Evolutionary conservation across 1,284 basidiomycete species (phyloP).

Genomic region (Coniferiporia sulphurascens): DNA sequence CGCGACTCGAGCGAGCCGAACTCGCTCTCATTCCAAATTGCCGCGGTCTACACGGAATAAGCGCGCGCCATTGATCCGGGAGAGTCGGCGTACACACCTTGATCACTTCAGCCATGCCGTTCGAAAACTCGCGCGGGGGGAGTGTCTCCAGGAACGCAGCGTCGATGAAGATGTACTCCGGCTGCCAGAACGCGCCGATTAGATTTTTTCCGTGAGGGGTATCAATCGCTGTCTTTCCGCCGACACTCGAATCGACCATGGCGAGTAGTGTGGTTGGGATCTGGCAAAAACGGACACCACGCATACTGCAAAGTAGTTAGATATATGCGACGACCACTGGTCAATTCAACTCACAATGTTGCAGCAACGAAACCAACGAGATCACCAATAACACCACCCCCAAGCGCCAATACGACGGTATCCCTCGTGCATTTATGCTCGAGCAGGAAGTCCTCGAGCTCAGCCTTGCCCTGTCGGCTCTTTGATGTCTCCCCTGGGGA

Average conservation of each 20-base stretch:
- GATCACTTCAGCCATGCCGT: constrained; percentile 98
- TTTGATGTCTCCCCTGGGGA: constrained; percentile 92
- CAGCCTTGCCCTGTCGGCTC: constrained; percentile 86
- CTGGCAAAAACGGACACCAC: constrained; percentile 89
- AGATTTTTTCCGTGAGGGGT: constrained; percentile 97
- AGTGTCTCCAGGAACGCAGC: constrained; percentile 93
- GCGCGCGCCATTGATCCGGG: constrained; percentile 9
- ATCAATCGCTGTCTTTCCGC: constrained; percentile 98
- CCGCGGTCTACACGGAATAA: constrained; percentile 67
- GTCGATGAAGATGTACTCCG: constrained; percentile 96
- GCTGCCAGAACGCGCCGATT: constrained; percentile 98
- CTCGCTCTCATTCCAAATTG: constrained; percentile 89
- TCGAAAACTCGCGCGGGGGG: constrained; percentile 90
- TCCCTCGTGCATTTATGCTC: constrained; percentile 88
- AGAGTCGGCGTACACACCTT: constrained; percentile 55
- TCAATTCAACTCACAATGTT: constrained; percentile 74
- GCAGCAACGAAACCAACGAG: constrained; percentile 95
- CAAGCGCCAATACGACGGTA: constrained; percentile 90
- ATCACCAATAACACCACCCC: constrained; percentile 96
- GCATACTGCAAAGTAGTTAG: constrained; percentile 53
- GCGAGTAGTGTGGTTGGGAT: constrained; percentile 95
- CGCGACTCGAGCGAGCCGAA: constrained; percentile 84
- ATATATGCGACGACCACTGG: neutral
- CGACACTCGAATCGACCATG: constrained; percentile 98
- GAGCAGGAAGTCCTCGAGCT: constrained; percentile 92